Evolutionary conservation across 768 basidiomycete species (phyloP), one percentile per base, ranked within the genome.

Genomic region (Auriscalpium vulgare): DNA sequence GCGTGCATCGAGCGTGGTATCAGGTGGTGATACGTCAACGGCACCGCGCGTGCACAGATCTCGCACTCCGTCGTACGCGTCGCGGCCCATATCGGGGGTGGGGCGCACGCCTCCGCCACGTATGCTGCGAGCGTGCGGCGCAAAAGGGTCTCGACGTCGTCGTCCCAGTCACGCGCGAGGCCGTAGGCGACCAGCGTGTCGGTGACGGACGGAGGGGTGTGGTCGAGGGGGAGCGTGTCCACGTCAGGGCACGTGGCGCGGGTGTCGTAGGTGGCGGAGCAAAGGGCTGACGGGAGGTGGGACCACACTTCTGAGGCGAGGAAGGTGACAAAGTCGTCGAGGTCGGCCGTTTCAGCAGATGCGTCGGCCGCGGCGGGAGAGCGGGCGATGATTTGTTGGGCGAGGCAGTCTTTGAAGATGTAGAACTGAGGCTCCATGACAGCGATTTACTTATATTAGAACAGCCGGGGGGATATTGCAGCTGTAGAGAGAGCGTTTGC

Each of bases 11-110:
- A 75, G 29, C 78, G 73, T 2, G 82, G 82, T 47, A 84, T 80
- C 35, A 84, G 73, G 56, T 83, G 81, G 64, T 83, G 81, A 62
- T 82, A 84, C 17, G 82, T 83, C 62, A 83, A 67, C 10, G 77
- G 78, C 2, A 82, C 74, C 51, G 72, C 73, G n/a, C 81, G 72
- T 59, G 74, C 74, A 64, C 83, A 85, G 23, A 85, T 78, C 69
- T 83, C 81, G 68, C 83, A 84, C 59, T 78, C 77, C 16, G 59
- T 69, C 29, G 76, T 75, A 8, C 82, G 72, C 21, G 83, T 83
- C 11, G 72, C 68, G 11, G 71, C 72, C 82, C 81, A 83, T 8
- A 73, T 68, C 0, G 79, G 79, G 10, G 77, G 79, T 1, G 80
- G 75, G 5, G 76, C 75, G 50, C 73, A 77, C 0, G 73, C 75